These are phyloP conservation scores for Xylariales sp. DNA, from an alignment of 2,329 filamentous ascomycete species.

Conservation along the genomic window DNA sequence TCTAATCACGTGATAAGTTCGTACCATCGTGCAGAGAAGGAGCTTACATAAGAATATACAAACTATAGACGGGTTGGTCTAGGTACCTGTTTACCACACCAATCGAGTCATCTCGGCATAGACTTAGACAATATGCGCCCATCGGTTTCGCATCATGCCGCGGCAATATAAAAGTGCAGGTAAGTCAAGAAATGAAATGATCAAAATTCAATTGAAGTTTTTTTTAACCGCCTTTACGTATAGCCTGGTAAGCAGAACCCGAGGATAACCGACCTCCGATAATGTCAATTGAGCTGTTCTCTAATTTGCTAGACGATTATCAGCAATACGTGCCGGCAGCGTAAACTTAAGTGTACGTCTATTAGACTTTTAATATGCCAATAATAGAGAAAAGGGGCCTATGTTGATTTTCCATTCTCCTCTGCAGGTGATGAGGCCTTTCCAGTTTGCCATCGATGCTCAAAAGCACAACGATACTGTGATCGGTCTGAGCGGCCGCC, in stretches of 20 bases:
- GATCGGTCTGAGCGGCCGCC: constrained; percentile 45
- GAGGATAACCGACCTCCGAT: not conserved
- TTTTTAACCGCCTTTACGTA: constrained; percentile 9
- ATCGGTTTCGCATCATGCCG: constrained; percentile 19
- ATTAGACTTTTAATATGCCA: not conserved
- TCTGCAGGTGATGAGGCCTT: constrained; percentile 48
- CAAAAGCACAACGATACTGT: constrained; percentile 50
- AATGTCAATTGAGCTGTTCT: not conserved
- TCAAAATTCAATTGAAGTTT: not conserved
- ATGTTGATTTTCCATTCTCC: not conserved
- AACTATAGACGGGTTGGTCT: no score
- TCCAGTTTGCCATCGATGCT: constrained; percentile 52
- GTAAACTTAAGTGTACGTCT: constrained; percentile 52
- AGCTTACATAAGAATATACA: no score
- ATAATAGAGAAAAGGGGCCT: not conserved
- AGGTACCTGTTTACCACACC: no score
- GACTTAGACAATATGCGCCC: no score
- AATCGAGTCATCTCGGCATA: no score
- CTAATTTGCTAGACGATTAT: constrained; percentile 15
- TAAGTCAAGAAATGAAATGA: constrained; percentile 12
- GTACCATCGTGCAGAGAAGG: no score
- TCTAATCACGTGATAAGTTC: no score
- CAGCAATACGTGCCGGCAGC: constrained; percentile 54
- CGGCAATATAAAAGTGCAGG: constrained; percentile 28
- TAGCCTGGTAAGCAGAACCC: constrained; percentile 30